Evolutionary conservation across 805 yeast species (phyloP), one percentile per base, ranked within the genome.

Genomic region (Sugiyamaella americana): DNA sequence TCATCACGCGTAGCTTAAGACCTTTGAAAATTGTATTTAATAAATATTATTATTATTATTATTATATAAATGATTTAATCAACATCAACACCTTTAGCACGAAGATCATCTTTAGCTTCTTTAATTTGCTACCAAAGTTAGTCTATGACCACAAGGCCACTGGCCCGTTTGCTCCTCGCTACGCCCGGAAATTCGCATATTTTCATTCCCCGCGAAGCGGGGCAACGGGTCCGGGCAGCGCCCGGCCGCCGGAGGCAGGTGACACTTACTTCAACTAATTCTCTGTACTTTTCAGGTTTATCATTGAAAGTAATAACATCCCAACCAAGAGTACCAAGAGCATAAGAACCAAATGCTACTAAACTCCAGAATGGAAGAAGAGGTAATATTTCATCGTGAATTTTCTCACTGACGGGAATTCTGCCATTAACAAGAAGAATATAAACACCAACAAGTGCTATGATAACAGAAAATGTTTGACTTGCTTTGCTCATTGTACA

Each of bases 401-500:
- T 57, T 26, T 61, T 54, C n/a, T 61, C 63, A 5, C 78, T 69
- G 4, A 75, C 65, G 38, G 87, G 87, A 47, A 82, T 65, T 36
- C 73, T 71, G 13, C 80, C 80, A 16, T 69, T 54, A 49, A 62
- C 63, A 22, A 81, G 67, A 2, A 79, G 73, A 55, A 73, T 66
- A 65, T 82, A 82, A 5, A 79, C 59, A 2, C 82, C 73, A 4
- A 73, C 60, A n/a, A 71, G 57, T 19, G 74, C 67, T 51, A 73
- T 71, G 23, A 73, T 52, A 4, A 75, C 64, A 49, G 74, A 62
- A 22, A 68, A 69, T 5, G 86, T 70, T 58, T 82, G 84, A 19
- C 81, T 74, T 46, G 85, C 84, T 61, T 78, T 80, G 30, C 87
- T 79, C 88, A 82, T 82, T 41, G n/a, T n/a, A n/a, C n/a, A n/a